Evolutionary conservation across 2,329 filamentous ascomycete species (phyloP).

Genomic region (Clarireedia paspali): DNA sequence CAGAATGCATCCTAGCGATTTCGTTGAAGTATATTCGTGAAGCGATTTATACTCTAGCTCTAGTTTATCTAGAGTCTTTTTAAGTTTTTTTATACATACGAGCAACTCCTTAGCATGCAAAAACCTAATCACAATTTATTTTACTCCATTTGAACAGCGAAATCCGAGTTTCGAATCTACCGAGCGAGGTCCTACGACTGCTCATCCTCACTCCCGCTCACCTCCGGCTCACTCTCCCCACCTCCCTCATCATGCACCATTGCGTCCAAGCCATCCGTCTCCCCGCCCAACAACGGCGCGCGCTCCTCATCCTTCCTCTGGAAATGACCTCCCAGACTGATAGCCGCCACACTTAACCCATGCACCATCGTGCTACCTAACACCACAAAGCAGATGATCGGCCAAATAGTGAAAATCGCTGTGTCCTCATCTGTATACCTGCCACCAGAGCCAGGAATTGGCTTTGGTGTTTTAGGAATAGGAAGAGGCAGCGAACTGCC

Average conservation of each 20-base stretch:
- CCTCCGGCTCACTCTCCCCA: constrained; percentile 29
- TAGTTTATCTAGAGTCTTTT: no score
- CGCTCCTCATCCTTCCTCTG: constrained; percentile 37
- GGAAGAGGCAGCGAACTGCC: constrained; percentile 37
- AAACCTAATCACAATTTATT: no score
- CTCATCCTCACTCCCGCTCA: constrained; percentile 17
- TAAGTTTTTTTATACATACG: no score
- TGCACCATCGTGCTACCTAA: constrained; percentile 46
- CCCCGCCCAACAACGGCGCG: constrained; percentile 40
- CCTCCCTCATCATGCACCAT: constrained; percentile 40
- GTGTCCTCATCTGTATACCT: constrained; percentile 20
- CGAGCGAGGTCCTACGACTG: not conserved
- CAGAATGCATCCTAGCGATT: no score
- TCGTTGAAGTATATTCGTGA: no score
- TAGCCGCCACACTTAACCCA: constrained; percentile 42
- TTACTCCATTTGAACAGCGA: no score
- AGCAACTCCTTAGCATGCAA: no score
- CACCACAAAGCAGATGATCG: constrained; percentile 46
- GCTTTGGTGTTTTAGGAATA: constrained; percentile 30
- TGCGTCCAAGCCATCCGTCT: constrained; percentile 40
- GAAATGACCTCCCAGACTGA: constrained; percentile 42
- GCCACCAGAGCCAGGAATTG: constrained; percentile 16
- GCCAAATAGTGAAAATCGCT: constrained; percentile 42
- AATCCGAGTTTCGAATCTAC: not conserved
- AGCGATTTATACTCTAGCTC: no score